These are phyloP conservation scores for Ceratocystis lukuohia DNA, from an alignment of 2,329 filamentous ascomycete genomes.

Conservation along the genomic window DNA sequence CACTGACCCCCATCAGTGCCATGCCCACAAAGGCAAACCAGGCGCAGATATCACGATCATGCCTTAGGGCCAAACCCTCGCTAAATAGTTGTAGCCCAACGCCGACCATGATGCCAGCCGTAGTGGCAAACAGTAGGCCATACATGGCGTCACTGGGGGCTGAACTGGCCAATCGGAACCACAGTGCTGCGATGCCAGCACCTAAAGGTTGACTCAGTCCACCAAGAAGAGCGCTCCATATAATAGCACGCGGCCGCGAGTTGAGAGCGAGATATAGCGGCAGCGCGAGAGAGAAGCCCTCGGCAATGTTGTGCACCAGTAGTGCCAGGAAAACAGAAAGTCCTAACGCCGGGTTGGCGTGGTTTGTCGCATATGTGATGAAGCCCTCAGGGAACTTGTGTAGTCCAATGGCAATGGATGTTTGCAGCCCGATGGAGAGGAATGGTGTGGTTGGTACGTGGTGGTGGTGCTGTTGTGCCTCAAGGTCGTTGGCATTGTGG, in stretches of 20 bases:
- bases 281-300: slow-evolving; percentile 87
- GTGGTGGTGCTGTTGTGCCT: slow-evolving; percentile 61
- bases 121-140: slow-evolving; percentile 73
- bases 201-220: slow-evolving; percentile 79
- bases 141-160: slow-evolving; percentile 32
- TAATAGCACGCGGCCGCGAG: slow-evolving; percentile 66
- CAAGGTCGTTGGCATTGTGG: slow-evolving; percentile 25
- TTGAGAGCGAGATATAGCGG: slow-evolving; percentile 84
- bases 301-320: slow-evolving; percentile 95
- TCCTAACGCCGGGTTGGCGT: slow-evolving; percentile 78
- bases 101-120: slow-evolving; percentile 88
- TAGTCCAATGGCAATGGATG: slow-evolving; percentile 82
- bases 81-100: slow-evolving; percentile 82
- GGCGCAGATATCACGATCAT: slow-evolving; percentile 64
- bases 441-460: slow-evolving; percentile 93
- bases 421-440: slow-evolving; percentile 88
- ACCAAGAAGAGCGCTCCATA: slow-evolving; percentile 71
- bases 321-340: slow-evolving; percentile 89
- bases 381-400: slow-evolving; percentile 87
- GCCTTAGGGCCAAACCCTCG: slow-evolving; percentile 71
- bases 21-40: slow-evolving; percentile 75
- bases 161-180: slow-evolving; percentile 56
- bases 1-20: slow-evolving; percentile 72
- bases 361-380: slow-evolving; percentile 93
- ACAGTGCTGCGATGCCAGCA: slow-evolving; percentile 68